Percentiles rank a stretch among this genome's conserved stretches.
Evolutionary conservation across 352 stramenopile species (phyloP).

Genomic region (Phytopythium litorale): DNA sequence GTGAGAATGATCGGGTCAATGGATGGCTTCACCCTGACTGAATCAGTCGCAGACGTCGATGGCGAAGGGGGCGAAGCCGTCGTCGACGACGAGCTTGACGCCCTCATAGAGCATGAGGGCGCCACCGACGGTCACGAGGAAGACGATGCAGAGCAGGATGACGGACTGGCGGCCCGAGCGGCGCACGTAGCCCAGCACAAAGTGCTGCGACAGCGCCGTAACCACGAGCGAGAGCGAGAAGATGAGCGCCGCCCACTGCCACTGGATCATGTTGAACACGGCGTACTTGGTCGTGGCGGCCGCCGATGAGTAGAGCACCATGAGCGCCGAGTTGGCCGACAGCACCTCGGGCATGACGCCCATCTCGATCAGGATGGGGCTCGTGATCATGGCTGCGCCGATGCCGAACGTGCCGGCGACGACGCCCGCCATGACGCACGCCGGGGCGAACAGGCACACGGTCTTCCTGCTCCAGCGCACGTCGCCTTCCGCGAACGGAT

Average conservation of each 20-base stretch:
- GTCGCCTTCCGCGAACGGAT: constrained; percentile 34
- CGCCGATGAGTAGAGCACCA: constrained; percentile 55
- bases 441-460: constrained; percentile 30
- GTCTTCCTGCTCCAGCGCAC: constrained; percentile 39
- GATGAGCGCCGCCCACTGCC: constrained; percentile 38
- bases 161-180: constrained; percentile 49
- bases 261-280: constrained; percentile 54
- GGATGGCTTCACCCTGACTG: neutral
- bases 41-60: constrained; percentile 54
- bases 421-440: constrained; percentile 34
- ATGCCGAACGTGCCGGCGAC: constrained; percentile 46
- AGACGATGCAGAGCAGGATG: constrained; percentile 51
- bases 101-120: constrained; percentile 50
- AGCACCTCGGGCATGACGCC: constrained; percentile 38
- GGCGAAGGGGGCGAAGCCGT: constrained; percentile 29
- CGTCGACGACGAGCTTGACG: constrained; percentile 39
- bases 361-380: constrained; percentile 28
- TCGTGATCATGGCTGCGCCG: constrained; percentile 27
- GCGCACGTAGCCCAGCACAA: constrained; percentile 45
- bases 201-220: constrained; percentile 38
- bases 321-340: constrained; percentile 20
- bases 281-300: constrained; percentile 52
- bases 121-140: constrained; percentile 36
- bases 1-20: too few relatives aligned
- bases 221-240: constrained; percentile 38